Base-by-base conservation (phyloP, 2,329 filamentous ascomycete genomes). In the Claviceps fusiformis region DNA sequence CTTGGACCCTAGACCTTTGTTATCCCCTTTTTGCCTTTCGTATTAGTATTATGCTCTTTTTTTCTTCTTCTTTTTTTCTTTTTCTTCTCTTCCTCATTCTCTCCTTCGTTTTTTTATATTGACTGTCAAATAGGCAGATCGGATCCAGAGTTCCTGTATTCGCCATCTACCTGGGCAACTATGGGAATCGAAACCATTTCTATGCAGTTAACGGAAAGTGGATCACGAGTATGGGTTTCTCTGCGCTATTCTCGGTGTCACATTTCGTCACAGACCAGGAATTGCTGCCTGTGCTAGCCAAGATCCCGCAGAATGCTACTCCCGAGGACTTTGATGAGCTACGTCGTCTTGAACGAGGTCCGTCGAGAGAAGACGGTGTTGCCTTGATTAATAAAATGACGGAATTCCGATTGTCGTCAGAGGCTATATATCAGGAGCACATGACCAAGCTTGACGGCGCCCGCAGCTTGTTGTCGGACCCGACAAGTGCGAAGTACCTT, bases 151-250 rank as follows among this genome's bases (percentile, higher is more conserved):
- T 74, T 24, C 73, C 75, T 5, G 58, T 79, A 17, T 68, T 82
- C 48, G 79, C 73, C 13, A 63, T 83, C 48, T 80, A 76, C 59
- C 67, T 83, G 8, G 78, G 78, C 15, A 72, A 68, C 54, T 72
- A 77, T 59, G 72, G 75, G 44, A 73, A 73, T 19, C 68, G 74
- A 46, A 70, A 79, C 59, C 77, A 81, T 62, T 80, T 76, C 62
- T 81, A 80, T 63, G 74, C 75, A 35, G 71, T 64, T 59, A 75
- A 71, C 17, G 79, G 79, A 58, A 75, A 73, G 68, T 75, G 79
- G 63, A 62, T 75, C 17, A 71, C 71, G 9, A 71, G 70, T 53
- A 55, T 71, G 43, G 68, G 68, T 17, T 65, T 77, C 35, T 69
- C 66, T 47, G 70, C 76, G 1, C 65, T 75, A 41, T 83, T 83